Percentiles rank a stretch among this genome's conserved stretches.
Conservation (phyloP, 139 green algal genomes). For the Ostreobium quekettii region DNA sequence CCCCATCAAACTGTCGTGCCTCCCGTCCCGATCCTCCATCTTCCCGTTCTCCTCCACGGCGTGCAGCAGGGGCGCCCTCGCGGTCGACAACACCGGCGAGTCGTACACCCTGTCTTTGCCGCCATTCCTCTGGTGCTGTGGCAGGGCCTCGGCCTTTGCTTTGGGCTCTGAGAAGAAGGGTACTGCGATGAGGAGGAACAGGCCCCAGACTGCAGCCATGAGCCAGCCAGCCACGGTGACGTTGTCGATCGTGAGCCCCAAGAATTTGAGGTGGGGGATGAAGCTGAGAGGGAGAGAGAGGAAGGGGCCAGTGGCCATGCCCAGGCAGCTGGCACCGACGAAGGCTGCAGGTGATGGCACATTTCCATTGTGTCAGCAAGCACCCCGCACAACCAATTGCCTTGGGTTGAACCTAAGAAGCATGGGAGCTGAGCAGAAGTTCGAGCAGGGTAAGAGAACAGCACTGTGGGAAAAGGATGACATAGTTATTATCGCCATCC, state of each 20-base stretch:
- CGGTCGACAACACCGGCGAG: not conserved
- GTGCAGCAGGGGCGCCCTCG: too few relatives aligned
- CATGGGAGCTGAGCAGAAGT: too few relatives aligned
- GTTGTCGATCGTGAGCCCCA: constrained; percentile 29
- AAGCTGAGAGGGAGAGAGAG: constrained; percentile 34
- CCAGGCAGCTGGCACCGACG: constrained; percentile 36
- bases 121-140: not conserved
- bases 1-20: too few relatives aligned
- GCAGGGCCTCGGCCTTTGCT: not conserved
- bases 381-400: too few relatives aligned
- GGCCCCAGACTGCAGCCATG: constrained; percentile 37
- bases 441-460: too few relatives aligned
- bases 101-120: too few relatives aligned
- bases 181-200: constrained; percentile 25
- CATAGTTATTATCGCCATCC: too few relatives aligned
- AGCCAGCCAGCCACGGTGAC: constrained; percentile 36
- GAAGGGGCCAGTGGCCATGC: constrained; percentile 45
- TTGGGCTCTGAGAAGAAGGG: constrained; percentile 33
- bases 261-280: constrained; percentile 22
- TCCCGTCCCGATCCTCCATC: too few relatives aligned
- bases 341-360: constrained; percentile 27
- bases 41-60: too few relatives aligned
- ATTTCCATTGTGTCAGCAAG: not conserved
- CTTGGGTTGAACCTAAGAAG: too few relatives aligned
- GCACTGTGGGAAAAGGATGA: too few relatives aligned